A percentile compares a stretch with the other conserved stretches of the same genome.
phyloP scores from a whole-genome alignment of 2,329 filamentous ascomycete species.

The Arachnopeziza araneosa region DNA sequence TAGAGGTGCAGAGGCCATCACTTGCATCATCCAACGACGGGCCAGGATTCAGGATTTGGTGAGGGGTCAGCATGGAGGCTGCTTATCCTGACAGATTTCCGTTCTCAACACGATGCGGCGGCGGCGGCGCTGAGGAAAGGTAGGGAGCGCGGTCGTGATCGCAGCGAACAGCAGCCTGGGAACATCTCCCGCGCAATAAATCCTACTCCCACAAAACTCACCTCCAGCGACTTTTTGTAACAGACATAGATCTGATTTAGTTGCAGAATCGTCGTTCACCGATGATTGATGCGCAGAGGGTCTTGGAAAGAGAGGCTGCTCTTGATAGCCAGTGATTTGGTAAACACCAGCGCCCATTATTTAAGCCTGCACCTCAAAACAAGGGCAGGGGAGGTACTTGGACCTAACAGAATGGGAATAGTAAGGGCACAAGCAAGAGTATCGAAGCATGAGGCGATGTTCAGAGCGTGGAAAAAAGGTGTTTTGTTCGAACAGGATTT shows the following conservation, averaged over 20 bases:
- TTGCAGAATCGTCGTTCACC: too few species aligned
- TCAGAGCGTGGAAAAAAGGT: too few species aligned
- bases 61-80: background rate
- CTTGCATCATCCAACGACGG: background rate
- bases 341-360: background rate
- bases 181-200: background rate
- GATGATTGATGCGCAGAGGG: too few species aligned
- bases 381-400: background rate
- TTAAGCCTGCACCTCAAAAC: background rate
- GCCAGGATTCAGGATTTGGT: background rate
- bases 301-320: background rate
- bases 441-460: too few species aligned
- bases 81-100: background rate
- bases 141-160: background rate
- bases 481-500: too few species aligned
- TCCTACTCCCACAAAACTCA: too few species aligned
- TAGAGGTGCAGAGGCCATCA: background rate
- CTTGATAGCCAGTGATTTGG: background rate
- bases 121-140: background rate
- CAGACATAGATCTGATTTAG: too few species aligned
- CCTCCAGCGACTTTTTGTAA: too few species aligned
- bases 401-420: background rate
- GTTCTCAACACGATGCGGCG: too few species aligned
- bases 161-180: background rate
- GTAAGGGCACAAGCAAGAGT: too few species aligned